Evolutionary conservation across 2,329 filamentous ascomycete genomes (phyloP).

Genomic region (Tolypocladium nubicola): DNA sequence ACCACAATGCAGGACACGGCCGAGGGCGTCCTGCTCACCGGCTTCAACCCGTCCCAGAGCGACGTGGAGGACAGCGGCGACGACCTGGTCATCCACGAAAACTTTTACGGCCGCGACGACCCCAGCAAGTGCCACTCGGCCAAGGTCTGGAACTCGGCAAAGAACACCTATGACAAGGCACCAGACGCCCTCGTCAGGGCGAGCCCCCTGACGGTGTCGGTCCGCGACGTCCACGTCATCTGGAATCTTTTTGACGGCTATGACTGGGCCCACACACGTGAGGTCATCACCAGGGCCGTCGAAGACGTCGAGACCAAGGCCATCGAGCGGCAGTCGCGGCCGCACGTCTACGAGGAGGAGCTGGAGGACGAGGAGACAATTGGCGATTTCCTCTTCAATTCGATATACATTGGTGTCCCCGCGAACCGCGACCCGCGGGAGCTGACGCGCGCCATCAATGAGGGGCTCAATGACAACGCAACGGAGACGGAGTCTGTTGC

Average conservation of each 20-base stretch:
- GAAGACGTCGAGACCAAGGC: constrained; percentile 78
- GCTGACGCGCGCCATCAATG: constrained; percentile 74
- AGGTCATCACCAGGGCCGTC: constrained; percentile 78
- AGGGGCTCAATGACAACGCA: constrained; percentile 71
- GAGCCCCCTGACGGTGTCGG: constrained; percentile 65
- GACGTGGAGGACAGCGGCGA: constrained; percentile 35
- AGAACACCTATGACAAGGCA: constrained; percentile 61
- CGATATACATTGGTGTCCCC: constrained; percentile 92
- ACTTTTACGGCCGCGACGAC: constrained; percentile 61
- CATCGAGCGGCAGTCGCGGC: constrained; percentile 57
- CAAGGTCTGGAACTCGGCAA: constrained; percentile 69
- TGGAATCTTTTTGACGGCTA: constrained; percentile 98
- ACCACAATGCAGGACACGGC: constrained; percentile 23
- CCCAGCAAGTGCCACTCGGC: constrained; percentile 50
- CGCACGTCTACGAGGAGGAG: constrained; percentile 53
- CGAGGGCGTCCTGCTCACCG: constrained; percentile 24
- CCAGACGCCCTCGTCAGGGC: constrained; percentile 49
- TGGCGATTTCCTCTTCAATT: constrained; percentile 95
- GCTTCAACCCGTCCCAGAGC: constrained; percentile 15
- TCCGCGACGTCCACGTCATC: constrained; percentile 84
- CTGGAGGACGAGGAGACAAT: constrained; percentile 78
- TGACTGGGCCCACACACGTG: constrained; percentile 83
- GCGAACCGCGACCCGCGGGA: constrained; percentile 77
- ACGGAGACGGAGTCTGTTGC: constrained; percentile 88
- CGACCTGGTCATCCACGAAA: constrained; percentile 62